Evolutionary conservation across 306 rosid genomes (phyloP).

Genomic region (Calophaca sinica): DNA sequence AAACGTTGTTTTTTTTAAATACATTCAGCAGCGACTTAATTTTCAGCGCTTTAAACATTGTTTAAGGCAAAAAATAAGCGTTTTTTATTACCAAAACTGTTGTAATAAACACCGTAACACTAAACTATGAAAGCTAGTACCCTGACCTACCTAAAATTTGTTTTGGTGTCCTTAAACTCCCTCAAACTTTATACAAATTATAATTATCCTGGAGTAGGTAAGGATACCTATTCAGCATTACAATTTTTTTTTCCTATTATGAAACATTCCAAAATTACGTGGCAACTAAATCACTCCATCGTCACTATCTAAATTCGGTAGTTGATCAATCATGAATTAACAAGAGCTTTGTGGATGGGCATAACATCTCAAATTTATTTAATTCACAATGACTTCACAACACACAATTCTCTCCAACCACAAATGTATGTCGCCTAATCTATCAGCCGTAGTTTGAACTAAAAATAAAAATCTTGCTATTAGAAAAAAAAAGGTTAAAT

Average conservation of each 20-base stretch:
- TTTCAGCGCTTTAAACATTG: too few relatives aligned
- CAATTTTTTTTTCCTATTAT: neutral
- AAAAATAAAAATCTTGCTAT: neutral
- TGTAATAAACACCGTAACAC: neutral
- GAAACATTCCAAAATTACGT: conserved; percentile 1
- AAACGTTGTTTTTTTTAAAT: too few relatives aligned
- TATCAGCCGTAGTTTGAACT: neutral
- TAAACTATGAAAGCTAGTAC: neutral
- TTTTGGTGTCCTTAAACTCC: neutral
- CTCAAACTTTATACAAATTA: neutral
- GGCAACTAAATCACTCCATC: neutral
- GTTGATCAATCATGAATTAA: conserved; percentile 42
- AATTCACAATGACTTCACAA: conserved; percentile 14
- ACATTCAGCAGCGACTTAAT: too few relatives aligned
- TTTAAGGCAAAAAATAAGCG: too few relatives aligned
- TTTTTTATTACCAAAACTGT: too few relatives aligned
- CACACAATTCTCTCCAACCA: conserved; percentile 17
- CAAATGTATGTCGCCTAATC: conserved; percentile 4
- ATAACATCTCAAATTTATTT: neutral
- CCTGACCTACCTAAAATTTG: conserved; percentile 1
- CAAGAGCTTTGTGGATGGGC: conserved; percentile 24
- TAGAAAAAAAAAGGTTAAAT: neutral
- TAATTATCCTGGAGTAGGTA: conserved; percentile 19
- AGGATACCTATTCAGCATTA: neutral
- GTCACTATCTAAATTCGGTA: conserved; percentile 41